Base-by-base conservation (phyloP, 163 green algal genomes). In the Volvox carteri region DNA sequence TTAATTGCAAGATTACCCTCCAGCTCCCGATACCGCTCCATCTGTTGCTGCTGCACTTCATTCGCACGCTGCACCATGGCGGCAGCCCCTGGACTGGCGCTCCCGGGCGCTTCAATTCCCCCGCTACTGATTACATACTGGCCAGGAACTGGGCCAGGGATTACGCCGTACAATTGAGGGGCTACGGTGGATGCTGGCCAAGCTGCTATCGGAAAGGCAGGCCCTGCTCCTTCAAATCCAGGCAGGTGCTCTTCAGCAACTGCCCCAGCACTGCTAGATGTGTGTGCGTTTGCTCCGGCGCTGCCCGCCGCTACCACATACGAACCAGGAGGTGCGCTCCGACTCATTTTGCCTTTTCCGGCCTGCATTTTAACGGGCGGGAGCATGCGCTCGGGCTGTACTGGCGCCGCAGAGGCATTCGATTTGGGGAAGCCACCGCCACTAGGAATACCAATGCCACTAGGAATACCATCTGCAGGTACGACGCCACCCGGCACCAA, bases 291-390 rank as follows among this genome's bases (percentile, higher is more conserved):
- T 12, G 65, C 35, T n/a, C 30, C 58, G 23, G n/a, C 14, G 37
- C 4, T 39, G 28, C n/a, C n/a, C 7, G 37, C 42, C 12, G 42
- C 42, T 23, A 23, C 73, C 44, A 5, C 37, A 16, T 65, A 52
- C 28, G 73, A 65, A 28, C 30, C 79, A 37, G 79, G 44, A n/a
- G 79, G 79, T 19, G 79, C 79, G 19, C 54, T 77, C 0, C 78
- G 58, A 23, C 54, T 78, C 54, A 68, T 70, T 14, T 68, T 78
- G 42, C 79, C 62, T n/a, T 78, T 78, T 33, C 62, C 62, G 12
- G 39, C 54, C 44, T 76, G 79, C 79, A 60, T 2, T 21, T 77
- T 72, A 23, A 86, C 79, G 1, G 79, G 79, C 42, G 79, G 79
- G 14, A 85, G 78, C 50, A 39, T 21, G 7, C 72, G 41, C n/a